A percentile compares a stretch with the other conserved stretches of the same genome.
Conservation (phyloP, 169 alveolate genomes). For the Plasmodium sp. region DNA sequence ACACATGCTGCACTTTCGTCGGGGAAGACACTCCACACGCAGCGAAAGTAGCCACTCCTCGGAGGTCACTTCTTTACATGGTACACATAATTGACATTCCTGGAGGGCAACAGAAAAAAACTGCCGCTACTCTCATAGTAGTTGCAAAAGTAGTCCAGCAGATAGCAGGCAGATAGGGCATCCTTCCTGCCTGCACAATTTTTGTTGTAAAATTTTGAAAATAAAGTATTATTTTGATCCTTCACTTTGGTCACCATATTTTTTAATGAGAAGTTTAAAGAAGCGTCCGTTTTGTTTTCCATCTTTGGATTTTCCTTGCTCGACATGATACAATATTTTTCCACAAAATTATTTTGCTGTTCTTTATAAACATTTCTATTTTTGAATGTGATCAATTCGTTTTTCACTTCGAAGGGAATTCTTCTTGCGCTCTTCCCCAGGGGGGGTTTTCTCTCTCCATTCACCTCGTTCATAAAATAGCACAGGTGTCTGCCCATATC, state of each 20-base stretch:
- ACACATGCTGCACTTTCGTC: background rate
- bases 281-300: constrained; percentile 1
- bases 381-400: constrained; percentile 36
- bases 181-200: constrained; percentile 45
- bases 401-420: constrained; percentile 27
- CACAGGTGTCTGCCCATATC: constrained; percentile 59
- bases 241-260: constrained; percentile 63
- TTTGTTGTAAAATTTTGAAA: constrained; percentile 62
- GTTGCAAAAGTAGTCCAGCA: constrained; percentile 37
- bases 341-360: background rate
- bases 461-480: constrained; percentile 46
- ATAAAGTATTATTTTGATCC: constrained; percentile 55
- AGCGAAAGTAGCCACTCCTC: background rate
- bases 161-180: constrained; percentile 47
- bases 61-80: constrained; percentile 18
- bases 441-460: background rate
- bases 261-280: constrained; percentile 39
- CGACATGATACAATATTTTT: constrained; percentile 18
- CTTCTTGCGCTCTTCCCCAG: background rate
- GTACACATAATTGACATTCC: constrained; percentile 41
- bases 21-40: background rate
- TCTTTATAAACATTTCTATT: constrained; percentile 31
- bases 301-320: background rate
- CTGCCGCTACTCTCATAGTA: constrained; percentile 12
- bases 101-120: constrained; percentile 35